These are phyloP conservation scores for Micromonas pusilla DNA, from an alignment of 139 green algal genomes.

Conservation along the genomic window DNA sequence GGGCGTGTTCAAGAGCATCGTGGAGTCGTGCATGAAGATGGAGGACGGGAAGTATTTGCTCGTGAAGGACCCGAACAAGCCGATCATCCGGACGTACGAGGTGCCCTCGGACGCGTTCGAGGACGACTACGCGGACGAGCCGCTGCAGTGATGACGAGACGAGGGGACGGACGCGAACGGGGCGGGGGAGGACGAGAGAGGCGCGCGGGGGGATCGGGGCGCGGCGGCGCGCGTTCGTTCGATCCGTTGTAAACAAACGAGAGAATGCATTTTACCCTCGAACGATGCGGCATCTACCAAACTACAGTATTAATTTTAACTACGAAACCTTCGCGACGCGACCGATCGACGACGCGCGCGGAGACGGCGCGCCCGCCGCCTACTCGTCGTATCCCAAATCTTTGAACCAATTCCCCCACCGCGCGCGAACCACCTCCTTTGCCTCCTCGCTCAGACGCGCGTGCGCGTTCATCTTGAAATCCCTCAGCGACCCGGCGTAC, in stretches of 20 bases:
- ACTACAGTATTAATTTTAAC: too few relatives aligned
- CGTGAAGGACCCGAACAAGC: constrained; percentile 92
- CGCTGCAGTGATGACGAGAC: too few relatives aligned
- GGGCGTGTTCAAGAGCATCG: constrained; percentile 82
- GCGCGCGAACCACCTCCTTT: neutral
- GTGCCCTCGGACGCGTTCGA: constrained; percentile 50
- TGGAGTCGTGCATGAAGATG: constrained; percentile 75
- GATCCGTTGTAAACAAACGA: too few relatives aligned
- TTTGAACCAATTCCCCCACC: neutral
- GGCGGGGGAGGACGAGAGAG: too few relatives aligned
- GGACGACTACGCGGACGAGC: neutral
- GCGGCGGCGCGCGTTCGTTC: too few relatives aligned
- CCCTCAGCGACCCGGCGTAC: neutral
- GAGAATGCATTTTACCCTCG: too few relatives aligned
- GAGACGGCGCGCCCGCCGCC: too few relatives aligned
- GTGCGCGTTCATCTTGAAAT: neutral
- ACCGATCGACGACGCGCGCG: too few relatives aligned
- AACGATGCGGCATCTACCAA: too few relatives aligned
- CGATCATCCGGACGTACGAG: constrained; percentile 72
- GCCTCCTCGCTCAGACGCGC: neutral
- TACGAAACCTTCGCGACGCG: too few relatives aligned
- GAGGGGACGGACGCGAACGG: neutral
- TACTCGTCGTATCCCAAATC: neutral
- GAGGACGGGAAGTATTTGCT: constrained; percentile 75
- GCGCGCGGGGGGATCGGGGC: too few relatives aligned